Base-by-base conservation (phyloP, 2,329 filamentous ascomycete species). In the Ustulina deusta region DNA sequence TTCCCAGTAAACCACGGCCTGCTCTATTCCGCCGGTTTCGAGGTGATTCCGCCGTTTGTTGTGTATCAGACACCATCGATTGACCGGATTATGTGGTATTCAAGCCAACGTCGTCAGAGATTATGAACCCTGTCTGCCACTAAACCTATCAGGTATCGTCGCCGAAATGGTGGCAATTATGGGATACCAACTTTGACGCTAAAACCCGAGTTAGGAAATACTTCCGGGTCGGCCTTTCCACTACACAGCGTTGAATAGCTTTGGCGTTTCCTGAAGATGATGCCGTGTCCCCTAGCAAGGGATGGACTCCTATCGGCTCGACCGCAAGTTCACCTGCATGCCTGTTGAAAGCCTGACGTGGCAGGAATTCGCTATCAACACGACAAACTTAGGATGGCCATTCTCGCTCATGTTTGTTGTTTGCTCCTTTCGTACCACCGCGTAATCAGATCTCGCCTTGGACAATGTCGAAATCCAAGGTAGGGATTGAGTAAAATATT, bases 11-110 rank as follows among this genome's bases (percentile, higher is more conserved):
- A 54, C 6, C 51, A 66, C 13, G 22, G 63, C 49, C 9, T 62
- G 40, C 34, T 66, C n/a, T 52, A 59, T 25, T 65, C 55, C 40
- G 22, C 56, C n/a, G 56, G 56, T 3, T 61, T 61, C 27, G 48
- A 60, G 9, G 63, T 65, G 10, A 40, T 61, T 9, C 56, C 49
- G 36, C 22, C 46, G 5, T 61, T 61, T 11, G 29, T 65, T 11
- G 20, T 55, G 6, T 62, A 57, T 17, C 63, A 13, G 9, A 9
- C 56, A n/a, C n/a, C n/a, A n/a, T n/a, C 10, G 63, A 66, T 48
- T 51, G 58, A 44, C 25, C 44, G 15, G 49, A 62, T 10, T 42
- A 57, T n/a, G 49, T 10, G 17, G 36, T 20, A 5, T 62, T 61
- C 40, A 29, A 56, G 32, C 13, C 40, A 20, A 44, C 58, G 57